phyloP scores from a whole-genome alignment of 2,329 filamentous ascomycete genomes.

The Ceratocystis albifundus region DNA sequence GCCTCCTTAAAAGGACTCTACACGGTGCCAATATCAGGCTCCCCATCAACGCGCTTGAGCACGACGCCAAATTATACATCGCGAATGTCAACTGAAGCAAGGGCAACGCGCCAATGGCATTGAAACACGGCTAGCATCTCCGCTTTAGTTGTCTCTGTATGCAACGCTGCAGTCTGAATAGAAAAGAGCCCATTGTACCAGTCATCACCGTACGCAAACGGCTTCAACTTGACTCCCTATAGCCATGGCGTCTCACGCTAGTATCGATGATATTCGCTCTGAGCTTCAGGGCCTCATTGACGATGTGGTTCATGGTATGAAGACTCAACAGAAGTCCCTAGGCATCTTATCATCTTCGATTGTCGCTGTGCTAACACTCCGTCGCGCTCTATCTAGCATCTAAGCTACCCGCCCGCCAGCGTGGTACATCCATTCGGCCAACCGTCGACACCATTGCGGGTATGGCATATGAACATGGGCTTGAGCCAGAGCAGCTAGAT shows the following conservation, averaged over 20 bases:
- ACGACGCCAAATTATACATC: conserved; percentile 8
- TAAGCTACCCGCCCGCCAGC: conserved; percentile 52
- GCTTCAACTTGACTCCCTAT: neutral
- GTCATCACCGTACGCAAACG: neutral
- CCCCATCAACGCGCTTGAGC: neutral
- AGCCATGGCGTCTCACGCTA: conserved; percentile 24
- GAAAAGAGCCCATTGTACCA: neutral
- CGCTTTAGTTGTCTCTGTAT: neutral
- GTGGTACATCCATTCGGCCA: conserved; percentile 49
- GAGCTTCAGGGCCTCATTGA: conserved; percentile 31
- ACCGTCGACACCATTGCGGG: conserved; percentile 52
- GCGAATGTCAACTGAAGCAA: neutral
- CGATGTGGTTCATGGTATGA: conserved; percentile 30
- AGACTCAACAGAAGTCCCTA: neutral
- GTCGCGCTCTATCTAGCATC: conserved; percentile 40
- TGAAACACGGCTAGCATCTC: neutral
- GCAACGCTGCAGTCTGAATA: neutral
- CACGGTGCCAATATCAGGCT: neutral
- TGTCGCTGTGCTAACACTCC: conserved; percentile 3
- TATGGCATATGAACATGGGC: conserved; percentile 55
- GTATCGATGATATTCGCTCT: conserved; percentile 26
- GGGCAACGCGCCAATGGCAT: neutral
- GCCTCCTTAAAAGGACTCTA: neutral
- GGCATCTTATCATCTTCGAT: conserved; percentile 3
- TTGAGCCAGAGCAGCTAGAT: conserved; percentile 48